These are phyloP conservation scores for Geopyxis carbonaria DNA, from an alignment of 495 filamentous ascomycete species.

Conservation along the genomic window DNA sequence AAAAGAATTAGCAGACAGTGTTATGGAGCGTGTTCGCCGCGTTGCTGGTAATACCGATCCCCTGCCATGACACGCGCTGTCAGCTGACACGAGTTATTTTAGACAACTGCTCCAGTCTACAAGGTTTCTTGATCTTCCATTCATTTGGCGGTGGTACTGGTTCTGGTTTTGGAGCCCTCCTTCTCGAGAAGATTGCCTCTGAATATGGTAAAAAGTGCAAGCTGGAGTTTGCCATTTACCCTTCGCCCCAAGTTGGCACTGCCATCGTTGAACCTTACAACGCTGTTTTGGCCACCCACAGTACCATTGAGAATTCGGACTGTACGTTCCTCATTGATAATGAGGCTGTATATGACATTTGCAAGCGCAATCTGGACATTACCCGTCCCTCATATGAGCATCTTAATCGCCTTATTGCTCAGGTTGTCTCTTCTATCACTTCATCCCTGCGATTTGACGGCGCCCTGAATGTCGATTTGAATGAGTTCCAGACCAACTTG, in stretches of 20 bases:
- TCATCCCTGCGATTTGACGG: slow-evolving; percentile 97
- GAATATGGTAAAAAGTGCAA: slow-evolving; percentile 99
- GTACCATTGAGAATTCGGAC: slow-evolving; percentile 96
- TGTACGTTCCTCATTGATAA: slow-evolving; percentile 99
- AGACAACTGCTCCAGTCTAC: slow-evolving; percentile 91
- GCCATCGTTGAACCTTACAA: slow-evolving; percentile 99
- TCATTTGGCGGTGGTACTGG: slow-evolving; percentile 98
- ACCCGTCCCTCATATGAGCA: slow-evolving; percentile 96
- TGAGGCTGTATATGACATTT: slow-evolving; percentile 99
- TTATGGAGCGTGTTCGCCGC: slow-evolving; percentile 87
- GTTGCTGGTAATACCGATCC: slow-evolving; percentile 40
- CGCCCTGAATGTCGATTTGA: slow-evolving; percentile 95
- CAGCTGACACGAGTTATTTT: slow-evolving; percentile 1
- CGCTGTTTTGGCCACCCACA: slow-evolving; percentile 96
- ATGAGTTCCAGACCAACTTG: slow-evolving; percentile 99
- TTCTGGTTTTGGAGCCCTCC: slow-evolving; percentile 91
- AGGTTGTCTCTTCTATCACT: slow-evolving; percentile 98
- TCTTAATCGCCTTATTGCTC: slow-evolving; percentile 94
- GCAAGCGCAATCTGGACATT: slow-evolving; percentile 88
- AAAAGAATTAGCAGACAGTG: slow-evolving; percentile 95
- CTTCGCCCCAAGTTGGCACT: slow-evolving; percentile 87
- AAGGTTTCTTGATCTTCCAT: slow-evolving; percentile 98
- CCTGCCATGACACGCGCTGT: slow-evolving; percentile 1
- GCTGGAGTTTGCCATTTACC: slow-evolving; percentile 98
- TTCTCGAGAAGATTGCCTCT: slow-evolving; percentile 93